A percentile compares a stretch with the other conserved stretches of the same genome.
Evolutionary conservation across 441 rosid genomes (phyloP).

Genomic region (Melianthus villosus): DNA sequence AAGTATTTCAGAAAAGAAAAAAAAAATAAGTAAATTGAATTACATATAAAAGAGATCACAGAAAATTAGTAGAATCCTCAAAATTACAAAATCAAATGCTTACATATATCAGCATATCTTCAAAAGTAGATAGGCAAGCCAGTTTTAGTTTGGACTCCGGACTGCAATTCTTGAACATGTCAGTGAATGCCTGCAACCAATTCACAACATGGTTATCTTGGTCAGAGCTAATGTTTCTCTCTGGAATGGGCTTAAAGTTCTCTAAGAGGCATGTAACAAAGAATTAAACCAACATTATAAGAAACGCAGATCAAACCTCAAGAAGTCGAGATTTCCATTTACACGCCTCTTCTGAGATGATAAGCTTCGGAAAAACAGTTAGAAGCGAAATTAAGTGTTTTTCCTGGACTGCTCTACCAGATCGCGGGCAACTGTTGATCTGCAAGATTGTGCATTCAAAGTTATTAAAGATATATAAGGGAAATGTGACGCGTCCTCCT

Average conservation of each 20-base stretch:
- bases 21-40: background rate
- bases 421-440: constrained; percentile 22
- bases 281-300: constrained; percentile 7
- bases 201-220: constrained; percentile 4
- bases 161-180: constrained; percentile 42
- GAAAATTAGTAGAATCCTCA: background rate
- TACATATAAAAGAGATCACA: background rate
- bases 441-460: constrained; percentile 16
- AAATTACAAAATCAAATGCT: constrained; percentile 17
- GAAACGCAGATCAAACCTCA: constrained; percentile 36
- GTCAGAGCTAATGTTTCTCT: constrained; percentile 2
- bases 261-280: constrained; percentile 1
- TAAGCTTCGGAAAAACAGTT: constrained; percentile 55
- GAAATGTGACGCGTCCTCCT: background rate
- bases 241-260: constrained; percentile 1
- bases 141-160: constrained; percentile 48
- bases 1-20: constrained; percentile 6
- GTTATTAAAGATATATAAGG: constrained; percentile 8
- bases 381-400: constrained; percentile 35
- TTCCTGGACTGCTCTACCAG: constrained; percentile 27
- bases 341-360: constrained; percentile 21
- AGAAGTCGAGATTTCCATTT: constrained; percentile 50
- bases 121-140: constrained; percentile 44
- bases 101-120: constrained; percentile 63
- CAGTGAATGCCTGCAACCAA: constrained; percentile 66